These are phyloP conservation scores for Thalia dealbata DNA, from an alignment of 176 grass and related monocot species.

Conservation along the genomic window DNA sequence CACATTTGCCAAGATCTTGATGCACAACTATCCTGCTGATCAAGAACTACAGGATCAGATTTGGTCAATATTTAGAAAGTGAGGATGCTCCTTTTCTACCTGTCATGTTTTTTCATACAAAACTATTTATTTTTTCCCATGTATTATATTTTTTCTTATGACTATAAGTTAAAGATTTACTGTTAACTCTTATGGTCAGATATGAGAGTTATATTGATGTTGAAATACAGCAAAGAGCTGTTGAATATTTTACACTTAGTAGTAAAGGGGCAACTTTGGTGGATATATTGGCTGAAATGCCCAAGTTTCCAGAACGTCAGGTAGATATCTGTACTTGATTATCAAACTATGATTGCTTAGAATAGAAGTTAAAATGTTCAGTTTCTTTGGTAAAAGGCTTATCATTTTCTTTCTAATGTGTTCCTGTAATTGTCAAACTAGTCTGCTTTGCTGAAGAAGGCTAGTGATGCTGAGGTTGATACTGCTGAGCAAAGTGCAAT, in stretches of 20 bases:
- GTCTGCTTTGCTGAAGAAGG: slow-evolving; percentile 94
- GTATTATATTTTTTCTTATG: background rate
- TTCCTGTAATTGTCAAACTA: slow-evolving; percentile 41
- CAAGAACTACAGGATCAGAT: slow-evolving; percentile 90
- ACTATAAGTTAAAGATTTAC: background rate
- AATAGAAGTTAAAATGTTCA: background rate
- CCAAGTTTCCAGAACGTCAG: slow-evolving; percentile 95
- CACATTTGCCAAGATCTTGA: slow-evolving; percentile 90
- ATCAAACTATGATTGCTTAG: background rate
- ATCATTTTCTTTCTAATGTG: background rate
- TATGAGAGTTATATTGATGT: slow-evolving; percentile 97
- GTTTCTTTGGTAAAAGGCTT: background rate
- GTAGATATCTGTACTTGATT: slow-evolving; percentile 19
- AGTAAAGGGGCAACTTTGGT: slow-evolving; percentile 80
- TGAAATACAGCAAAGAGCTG: slow-evolving; percentile 96
- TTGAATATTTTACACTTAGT: slow-evolving; percentile 90
- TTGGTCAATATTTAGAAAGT: slow-evolving; percentile 82
- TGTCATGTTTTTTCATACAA: slow-evolving; percentile 15
- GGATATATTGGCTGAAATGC: slow-evolving; percentile 97
- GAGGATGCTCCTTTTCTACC: slow-evolving; percentile 13
- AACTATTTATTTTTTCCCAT: slow-evolving; percentile 4
- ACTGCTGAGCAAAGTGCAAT: slow-evolving; percentile 99
- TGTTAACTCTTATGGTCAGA: slow-evolving; percentile 28
- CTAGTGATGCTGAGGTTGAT: slow-evolving; percentile 95
- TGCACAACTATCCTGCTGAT: slow-evolving; percentile 83